Percentiles rank a stretch among this genome's conserved stretches.
Conservation (phyloP, 176 grass and related monocot species). For the Zoysia pacifica region DNA sequence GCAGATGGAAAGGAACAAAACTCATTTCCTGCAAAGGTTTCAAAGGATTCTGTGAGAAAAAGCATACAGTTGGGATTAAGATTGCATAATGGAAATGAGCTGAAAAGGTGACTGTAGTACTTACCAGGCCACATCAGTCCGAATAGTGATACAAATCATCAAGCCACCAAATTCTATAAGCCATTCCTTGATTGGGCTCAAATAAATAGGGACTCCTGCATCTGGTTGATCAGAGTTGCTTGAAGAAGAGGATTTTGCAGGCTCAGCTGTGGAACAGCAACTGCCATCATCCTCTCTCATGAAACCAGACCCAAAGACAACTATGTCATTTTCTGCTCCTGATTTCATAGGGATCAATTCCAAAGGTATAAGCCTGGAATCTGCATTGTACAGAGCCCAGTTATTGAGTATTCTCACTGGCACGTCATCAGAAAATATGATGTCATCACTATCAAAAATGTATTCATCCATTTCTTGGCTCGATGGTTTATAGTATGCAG, state of each 20-base stretch:
- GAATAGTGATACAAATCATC: slow-evolving; percentile 90
- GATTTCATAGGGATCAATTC: slow-evolving; percentile 95
- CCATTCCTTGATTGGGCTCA: slow-evolving; percentile 97
- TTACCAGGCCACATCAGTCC: slow-evolving; percentile 97
- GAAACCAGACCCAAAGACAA: slow-evolving; percentile 88
- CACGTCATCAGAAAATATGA: slow-evolving; percentile 68
- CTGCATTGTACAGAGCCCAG: slow-evolving; percentile 94
- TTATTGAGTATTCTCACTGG: slow-evolving; percentile 87
- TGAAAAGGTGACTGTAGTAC: slow-evolving; percentile 9
- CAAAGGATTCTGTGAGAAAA: slow-evolving; percentile 15
- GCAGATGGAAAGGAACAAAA: slow-evolving; percentile 20
- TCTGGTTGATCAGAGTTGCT: slow-evolving; percentile 49
- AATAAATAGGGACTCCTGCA: slow-evolving; percentile 77
- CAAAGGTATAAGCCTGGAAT: slow-evolving; percentile 87
- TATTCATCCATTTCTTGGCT: slow-evolving; percentile 98
- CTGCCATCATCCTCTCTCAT: slow-evolving; percentile 98
- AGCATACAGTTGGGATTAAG: slow-evolving; percentile 9
- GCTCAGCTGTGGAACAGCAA: slow-evolving; percentile 66
- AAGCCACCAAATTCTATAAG: slow-evolving; percentile 92
- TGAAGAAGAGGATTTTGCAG: slow-evolving; percentile 51
- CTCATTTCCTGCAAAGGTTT: background rate
- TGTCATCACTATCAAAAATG: slow-evolving; percentile 72
- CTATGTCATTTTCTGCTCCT: slow-evolving; percentile 85
- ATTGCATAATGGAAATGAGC: slow-evolving; percentile 9
- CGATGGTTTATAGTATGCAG: slow-evolving; percentile 87